Evolutionary conservation across 805 yeast species (phyloP), one percentile per base, ranked within the genome.

Genomic region (Metschnikowia santaceciliae): DNA sequence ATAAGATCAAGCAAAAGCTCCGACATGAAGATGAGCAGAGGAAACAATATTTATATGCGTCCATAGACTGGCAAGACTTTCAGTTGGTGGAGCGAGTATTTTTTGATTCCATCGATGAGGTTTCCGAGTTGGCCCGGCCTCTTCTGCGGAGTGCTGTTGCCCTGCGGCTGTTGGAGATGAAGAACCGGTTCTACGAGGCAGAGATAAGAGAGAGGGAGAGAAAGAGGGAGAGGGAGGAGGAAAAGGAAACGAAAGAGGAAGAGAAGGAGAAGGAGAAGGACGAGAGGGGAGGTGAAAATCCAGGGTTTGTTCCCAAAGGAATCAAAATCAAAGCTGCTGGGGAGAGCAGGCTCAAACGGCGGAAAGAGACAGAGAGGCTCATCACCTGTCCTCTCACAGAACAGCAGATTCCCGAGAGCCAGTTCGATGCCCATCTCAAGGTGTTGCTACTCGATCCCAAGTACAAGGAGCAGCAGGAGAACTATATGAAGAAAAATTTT

Each of bases 61-160:
- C 86, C 8, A 83, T 90, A 20, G 90, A 91, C 67, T 92, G 99
- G 99, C 83, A 84, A 50, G 88, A 87, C 54, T 92, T 91, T 62
- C 74, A 77, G 2, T 74, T 88, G 15, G 85, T 88, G 6, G 89
- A 83, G 46, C 81, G 84, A 2, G 74, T 90, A 13, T 82, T 77
- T 45, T 85, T 90, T 56, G 80, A 80, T 14, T 82, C 81, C 2
- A 66, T 80, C 6, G 90, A 84, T 63, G 74, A 76, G 52, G 79
- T 77, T 10, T 75, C 80, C 4, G 85, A 82, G 46, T 68, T 84
- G 46, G 74, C 79, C 0, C 58, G 62, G 8, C 88, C 96, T 0
- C 62, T 86, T 46, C 70, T 75, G 3, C 69, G 84, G 42, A 76
- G 80, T 7, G 86, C 84, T 32, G 67, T 88, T 19, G 78, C 86